phyloP scores from a whole-genome alignment of 441 rosid genomes.

The Euphorbia celastroides region DNA sequence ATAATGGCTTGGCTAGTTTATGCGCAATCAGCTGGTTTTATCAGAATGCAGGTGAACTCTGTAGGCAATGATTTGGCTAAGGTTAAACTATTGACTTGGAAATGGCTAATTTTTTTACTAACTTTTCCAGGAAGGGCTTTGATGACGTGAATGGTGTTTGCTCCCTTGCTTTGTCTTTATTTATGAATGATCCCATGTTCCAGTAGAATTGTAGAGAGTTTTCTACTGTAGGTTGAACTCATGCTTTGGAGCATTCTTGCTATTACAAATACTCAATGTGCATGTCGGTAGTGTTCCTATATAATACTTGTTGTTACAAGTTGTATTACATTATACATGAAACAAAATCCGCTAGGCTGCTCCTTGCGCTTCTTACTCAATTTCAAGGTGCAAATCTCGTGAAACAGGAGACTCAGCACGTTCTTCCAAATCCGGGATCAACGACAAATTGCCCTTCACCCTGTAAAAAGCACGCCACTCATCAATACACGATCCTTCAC shows the following conservation, averaged over 20 bases:
- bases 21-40: no score
- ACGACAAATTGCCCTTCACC: conserved; percentile 16
- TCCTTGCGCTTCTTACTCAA: conserved; percentile 25
- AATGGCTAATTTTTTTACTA: no score
- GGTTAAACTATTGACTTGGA: no score
- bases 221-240: background rate
- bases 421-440: conserved; percentile 16
- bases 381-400: conserved; percentile 27
- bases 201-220: background rate
- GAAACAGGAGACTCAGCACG: conserved; percentile 15
- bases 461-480: conserved; percentile 49
- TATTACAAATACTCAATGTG: background rate
- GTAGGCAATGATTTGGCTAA: no score
- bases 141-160: no score
- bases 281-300: background rate
- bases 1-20: no score
- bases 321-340: background rate
- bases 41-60: no score
- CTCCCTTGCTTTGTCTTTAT: background rate
- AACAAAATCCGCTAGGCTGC: conserved; percentile 1
- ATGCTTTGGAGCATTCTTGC: background rate
- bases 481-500: conserved; percentile 42
- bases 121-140: no score
- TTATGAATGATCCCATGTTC: background rate
- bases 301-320: background rate